Conservation (phyloP, 176 grass and related monocot genomes). For the Carex scoparia region DNA sequence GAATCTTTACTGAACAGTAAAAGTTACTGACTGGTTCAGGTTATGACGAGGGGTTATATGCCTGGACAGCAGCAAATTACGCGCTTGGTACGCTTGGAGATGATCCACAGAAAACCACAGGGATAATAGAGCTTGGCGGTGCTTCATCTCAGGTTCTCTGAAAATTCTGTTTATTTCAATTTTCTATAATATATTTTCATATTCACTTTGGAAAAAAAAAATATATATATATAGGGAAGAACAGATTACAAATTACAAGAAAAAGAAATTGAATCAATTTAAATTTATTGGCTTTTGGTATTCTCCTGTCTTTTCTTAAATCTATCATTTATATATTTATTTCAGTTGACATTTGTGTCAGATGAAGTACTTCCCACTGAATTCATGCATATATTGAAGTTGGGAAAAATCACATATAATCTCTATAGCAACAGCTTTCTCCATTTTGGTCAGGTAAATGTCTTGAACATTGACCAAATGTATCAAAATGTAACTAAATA, state of each 20-base stretch:
- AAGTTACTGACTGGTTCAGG: slow-evolving; percentile 37
- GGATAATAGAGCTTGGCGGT: slow-evolving; percentile 92
- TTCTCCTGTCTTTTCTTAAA: background rate
- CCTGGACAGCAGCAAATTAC: slow-evolving; percentile 93
- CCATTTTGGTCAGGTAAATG: slow-evolving; percentile 84
- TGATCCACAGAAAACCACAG: slow-evolving; percentile 76
- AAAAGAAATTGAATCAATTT: background rate
- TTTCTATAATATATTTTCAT: background rate
- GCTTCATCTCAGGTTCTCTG: slow-evolving; percentile 79
- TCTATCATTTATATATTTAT: slow-evolving; percentile 42
- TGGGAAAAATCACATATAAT: slow-evolving; percentile 70
- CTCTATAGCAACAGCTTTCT: slow-evolving; percentile 94
- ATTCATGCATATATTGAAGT: slow-evolving; percentile 54
- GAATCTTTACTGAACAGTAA: background rate
- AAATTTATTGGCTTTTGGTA: background rate
- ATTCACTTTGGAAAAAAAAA: background rate
- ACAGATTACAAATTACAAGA: background rate
- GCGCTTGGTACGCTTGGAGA: slow-evolving; percentile 72
- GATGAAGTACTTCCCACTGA: slow-evolving; percentile 62
- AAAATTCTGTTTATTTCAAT: background rate
- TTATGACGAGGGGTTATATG: slow-evolving; percentile 87
- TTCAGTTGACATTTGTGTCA: slow-evolving; percentile 95
- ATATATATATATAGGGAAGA: background rate
- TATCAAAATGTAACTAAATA: slow-evolving; percentile 1
- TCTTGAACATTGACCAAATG: slow-evolving; percentile 11